These are phyloP conservation scores for Teunomyces lycoperdinae DNA, from an alignment of 805 yeast genomes.

Conservation along the genomic window DNA sequence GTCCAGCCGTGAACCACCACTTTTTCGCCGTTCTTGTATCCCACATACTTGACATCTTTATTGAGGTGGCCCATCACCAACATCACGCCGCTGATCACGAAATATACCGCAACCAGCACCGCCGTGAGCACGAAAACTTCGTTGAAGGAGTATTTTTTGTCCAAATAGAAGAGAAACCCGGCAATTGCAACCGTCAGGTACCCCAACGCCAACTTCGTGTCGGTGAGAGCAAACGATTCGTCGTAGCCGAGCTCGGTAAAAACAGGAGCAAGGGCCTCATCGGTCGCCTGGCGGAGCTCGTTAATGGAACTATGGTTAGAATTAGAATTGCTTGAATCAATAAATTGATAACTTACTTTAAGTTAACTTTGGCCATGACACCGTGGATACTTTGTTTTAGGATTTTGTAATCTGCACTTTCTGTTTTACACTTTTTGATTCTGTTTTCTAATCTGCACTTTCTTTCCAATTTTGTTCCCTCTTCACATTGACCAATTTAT, in stretches of 20 bases:
- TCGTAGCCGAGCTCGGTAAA: conserved; percentile 44
- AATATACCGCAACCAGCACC: conserved; percentile 36
- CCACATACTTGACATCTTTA: conserved; percentile 48
- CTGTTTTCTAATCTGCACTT: neutral
- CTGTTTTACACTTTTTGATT: neutral
- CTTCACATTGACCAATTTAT: neutral
- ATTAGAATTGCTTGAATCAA: conserved; percentile 4
- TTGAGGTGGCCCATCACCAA: conserved; percentile 32
- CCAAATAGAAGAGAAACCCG: conserved; percentile 45
- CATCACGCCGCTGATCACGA: conserved; percentile 31
- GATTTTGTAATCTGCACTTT: neutral
- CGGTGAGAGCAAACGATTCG: conserved; percentile 45
- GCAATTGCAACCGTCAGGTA: conserved; percentile 45
- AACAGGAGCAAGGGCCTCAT: conserved; percentile 44
- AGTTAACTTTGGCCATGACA: conserved; percentile 17
- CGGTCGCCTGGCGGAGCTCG: conserved; percentile 48
- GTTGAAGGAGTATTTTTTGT: conserved; percentile 46
- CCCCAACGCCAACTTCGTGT: conserved; percentile 50
- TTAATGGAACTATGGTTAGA: conserved; percentile 37
- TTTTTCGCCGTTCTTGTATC: conserved; percentile 33
- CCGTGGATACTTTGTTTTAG: neutral
- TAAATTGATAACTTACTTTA: conserved; percentile 22
- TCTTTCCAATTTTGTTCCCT: neutral
- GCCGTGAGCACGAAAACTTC: conserved; percentile 36
- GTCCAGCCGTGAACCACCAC: conserved; percentile 40